phyloP scores from a whole-genome alignment of 2,329 filamentous ascomycete species.

The Penicillium sp. region DNA sequence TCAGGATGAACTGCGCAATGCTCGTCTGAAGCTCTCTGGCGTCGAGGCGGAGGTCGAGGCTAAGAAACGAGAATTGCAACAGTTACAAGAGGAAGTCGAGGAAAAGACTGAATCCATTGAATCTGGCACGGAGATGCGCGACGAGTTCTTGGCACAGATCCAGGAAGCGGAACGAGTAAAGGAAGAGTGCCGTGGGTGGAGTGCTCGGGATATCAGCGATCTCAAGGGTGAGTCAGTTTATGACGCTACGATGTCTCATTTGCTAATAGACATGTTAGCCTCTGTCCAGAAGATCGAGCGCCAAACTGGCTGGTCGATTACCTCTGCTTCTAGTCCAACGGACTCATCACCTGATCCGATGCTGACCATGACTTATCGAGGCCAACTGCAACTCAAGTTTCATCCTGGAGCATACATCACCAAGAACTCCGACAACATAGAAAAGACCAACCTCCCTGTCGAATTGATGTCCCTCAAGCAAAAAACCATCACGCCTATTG shows the following conservation, averaged over 20 bases:
- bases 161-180: constrained; percentile 73
- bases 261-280: constrained; percentile 20
- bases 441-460: constrained; percentile 26
- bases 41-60: constrained; percentile 63
- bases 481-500: constrained; percentile 31
- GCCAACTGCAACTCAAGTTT: constrained; percentile 41
- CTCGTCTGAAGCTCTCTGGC: constrained; percentile 61
- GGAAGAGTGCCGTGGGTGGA: constrained; percentile 88
- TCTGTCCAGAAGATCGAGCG: constrained; percentile 39
- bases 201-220: constrained; percentile 67
- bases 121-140: constrained; percentile 59
- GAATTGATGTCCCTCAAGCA: constrained; percentile 29
- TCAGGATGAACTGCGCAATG: constrained; percentile 66
- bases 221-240: constrained; percentile 60
- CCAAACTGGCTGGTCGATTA: constrained; percentile 43
- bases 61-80: constrained; percentile 62
- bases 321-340: constrained; percentile 31
- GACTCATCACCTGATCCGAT: constrained; percentile 27
- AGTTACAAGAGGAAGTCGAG: constrained; percentile 60
- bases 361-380: constrained; percentile 40
- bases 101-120: constrained; percentile 62
- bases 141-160: constrained; percentile 66
- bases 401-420: constrained; percentile 35
- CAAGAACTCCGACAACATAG: constrained; percentile 19
- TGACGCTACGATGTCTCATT: not conserved